Conservation (phyloP, 176 grass and related monocot species). For the Musa acuminata region DNA sequence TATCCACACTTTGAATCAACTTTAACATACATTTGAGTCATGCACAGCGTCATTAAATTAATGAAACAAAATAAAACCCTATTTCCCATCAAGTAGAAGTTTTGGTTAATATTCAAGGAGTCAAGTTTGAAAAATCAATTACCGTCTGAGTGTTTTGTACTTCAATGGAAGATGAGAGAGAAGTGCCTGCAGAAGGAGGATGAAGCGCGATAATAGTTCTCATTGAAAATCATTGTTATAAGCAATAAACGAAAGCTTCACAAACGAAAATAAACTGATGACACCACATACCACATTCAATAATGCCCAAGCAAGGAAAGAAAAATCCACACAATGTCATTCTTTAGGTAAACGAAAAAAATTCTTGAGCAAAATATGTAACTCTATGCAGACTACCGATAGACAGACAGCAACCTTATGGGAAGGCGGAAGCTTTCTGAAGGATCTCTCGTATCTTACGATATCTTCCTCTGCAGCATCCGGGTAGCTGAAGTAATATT, state of each 20-base stretch:
- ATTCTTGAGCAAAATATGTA: neutral
- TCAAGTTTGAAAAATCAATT: slow-evolving; percentile 25
- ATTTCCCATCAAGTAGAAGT: neutral
- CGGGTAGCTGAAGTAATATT: slow-evolving; percentile 57
- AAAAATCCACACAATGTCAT: neutral
- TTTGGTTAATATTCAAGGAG: neutral
- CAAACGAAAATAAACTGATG: slow-evolving; percentile 4
- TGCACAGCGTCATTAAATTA: neutral
- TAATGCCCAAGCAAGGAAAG: slow-evolving; percentile 12
- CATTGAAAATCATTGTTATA: neutral
- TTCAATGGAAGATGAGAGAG: slow-evolving; percentile 89
- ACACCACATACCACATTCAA: neutral
- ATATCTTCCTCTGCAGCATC: slow-evolving; percentile 78
- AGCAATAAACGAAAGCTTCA: neutral
- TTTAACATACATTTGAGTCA: too few species aligned
- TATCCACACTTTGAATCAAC: too few species aligned
- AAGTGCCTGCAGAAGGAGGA: slow-evolving; percentile 52
- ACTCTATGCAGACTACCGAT: slow-evolving; percentile 7
- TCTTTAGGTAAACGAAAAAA: slow-evolving; percentile 4
- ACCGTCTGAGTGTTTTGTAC: slow-evolving; percentile 74
- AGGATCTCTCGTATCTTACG: slow-evolving; percentile 76
- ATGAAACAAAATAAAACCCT: neutral
- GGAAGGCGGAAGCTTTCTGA: slow-evolving; percentile 64
- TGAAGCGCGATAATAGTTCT: neutral
- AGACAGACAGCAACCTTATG: slow-evolving; percentile 59